These are phyloP conservation scores for Pythium aphanidermatum DNA, from an alignment of 352 stramenopile species.

Conservation along the genomic window DNA sequence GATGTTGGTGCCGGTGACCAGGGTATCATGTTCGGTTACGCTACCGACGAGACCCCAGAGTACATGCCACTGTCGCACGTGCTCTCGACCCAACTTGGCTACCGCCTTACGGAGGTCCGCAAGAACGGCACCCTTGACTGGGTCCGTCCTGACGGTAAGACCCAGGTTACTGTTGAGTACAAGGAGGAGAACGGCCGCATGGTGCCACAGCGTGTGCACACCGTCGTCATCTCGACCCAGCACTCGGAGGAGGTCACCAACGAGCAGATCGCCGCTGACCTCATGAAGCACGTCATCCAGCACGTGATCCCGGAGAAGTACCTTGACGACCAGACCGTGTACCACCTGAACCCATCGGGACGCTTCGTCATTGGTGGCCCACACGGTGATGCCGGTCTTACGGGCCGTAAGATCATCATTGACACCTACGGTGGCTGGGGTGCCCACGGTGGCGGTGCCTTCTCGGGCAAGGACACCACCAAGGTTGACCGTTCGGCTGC, in stretches of 20 bases:
- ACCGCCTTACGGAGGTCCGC: constrained; percentile 96
- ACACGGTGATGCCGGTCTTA: constrained; percentile 98
- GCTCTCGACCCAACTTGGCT: constrained; percentile 94
- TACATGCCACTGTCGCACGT: constrained; percentile 98
- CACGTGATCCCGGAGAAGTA: constrained; percentile 98
- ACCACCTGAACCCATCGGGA: constrained; percentile 99
- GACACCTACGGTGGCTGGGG: constrained; percentile 99
- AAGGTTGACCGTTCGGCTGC: constrained; percentile 98
- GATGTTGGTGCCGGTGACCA: constrained; percentile 98
- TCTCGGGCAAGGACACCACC: constrained; percentile 99
- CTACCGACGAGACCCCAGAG: constrained; percentile 96
- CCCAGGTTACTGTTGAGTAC: constrained; percentile 98
- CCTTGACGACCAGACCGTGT: constrained; percentile 99
- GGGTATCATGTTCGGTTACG: constrained; percentile 93
- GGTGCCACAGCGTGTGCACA: constrained; percentile 97
- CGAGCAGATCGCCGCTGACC: constrained; percentile 97
- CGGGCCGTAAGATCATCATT: constrained; percentile 99
- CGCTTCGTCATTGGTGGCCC: constrained; percentile 99
- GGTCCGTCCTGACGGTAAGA: constrained; percentile 99
- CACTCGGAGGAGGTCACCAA: constrained; percentile 98
- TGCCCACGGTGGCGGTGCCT: constrained; percentile 97
- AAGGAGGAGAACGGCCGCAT: constrained; percentile 93
- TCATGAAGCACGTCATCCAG: constrained; percentile 99
- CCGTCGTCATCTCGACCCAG: constrained; percentile 99
- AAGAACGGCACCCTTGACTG: constrained; percentile 98